Percentiles rank a stretch among this genome's conserved stretches.
phyloP scores from a whole-genome alignment of 1,284 basidiomycete genomes.

The Cutaneotrichosporon curvatum region DNA sequence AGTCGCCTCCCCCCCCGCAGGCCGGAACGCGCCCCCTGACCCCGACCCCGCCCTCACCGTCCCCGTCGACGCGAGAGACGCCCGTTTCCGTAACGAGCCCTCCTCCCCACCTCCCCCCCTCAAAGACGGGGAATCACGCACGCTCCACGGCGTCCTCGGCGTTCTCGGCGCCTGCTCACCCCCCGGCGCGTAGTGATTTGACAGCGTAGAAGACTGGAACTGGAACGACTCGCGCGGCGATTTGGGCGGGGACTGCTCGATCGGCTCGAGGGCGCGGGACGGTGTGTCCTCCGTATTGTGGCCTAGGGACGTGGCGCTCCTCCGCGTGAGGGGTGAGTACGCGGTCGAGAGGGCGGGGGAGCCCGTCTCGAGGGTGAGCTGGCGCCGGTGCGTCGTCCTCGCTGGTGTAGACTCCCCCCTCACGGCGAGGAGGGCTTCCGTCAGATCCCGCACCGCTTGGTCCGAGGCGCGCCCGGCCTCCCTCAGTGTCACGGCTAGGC shows the following conservation, averaged over 20 bases:
- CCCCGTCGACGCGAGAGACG: constrained; percentile 5
- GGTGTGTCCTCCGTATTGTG: no score
- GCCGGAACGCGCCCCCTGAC: no score
- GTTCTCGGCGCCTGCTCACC: no score
- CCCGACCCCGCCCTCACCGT: constrained; percentile 7
- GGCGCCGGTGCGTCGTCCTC: no score
- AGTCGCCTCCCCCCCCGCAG: constrained; percentile 15
- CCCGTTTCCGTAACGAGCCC: constrained; percentile 9
- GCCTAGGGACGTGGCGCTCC: no score
- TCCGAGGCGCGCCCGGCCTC: constrained; percentile 34
- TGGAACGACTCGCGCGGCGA: background rate
- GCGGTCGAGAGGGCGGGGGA: no score
- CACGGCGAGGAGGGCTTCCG: constrained; percentile 26
- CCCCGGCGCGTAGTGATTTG: background rate
- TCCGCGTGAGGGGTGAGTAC: no score
- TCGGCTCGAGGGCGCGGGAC: constrained; percentile 12
- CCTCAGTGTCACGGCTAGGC: constrained; percentile 22
- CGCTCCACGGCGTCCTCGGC: no score
- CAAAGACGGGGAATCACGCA: no score
- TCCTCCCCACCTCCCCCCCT: background rate
- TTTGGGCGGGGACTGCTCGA: constrained; percentile 16
- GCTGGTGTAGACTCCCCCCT: background rate
- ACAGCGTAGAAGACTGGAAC: no score
- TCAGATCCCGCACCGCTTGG: constrained; percentile 36
- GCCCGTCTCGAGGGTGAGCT: no score